Evolutionary conservation across 2,329 filamentous ascomycete species (phyloP), one percentile per base, ranked within the genome.

Genomic region (Pseudogymnoascus sp.): DNA sequence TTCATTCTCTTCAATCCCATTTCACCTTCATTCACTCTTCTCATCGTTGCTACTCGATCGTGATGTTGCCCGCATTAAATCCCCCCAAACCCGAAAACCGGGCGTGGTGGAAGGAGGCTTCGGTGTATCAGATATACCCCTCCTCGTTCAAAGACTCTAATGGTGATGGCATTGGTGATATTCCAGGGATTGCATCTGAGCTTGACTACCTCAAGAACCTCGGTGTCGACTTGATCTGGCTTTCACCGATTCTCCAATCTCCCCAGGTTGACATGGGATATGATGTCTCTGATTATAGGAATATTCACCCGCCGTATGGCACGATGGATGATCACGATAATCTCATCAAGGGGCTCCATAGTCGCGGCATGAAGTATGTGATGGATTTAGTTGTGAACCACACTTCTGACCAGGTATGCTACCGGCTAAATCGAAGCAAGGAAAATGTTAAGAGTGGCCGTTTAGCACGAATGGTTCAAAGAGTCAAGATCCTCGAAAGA

Each of bases 301-400:
- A 78, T 40, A 87, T 91, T 26, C 82, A 89, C 65, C 78, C 82
- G 0, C 81, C 82, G 1, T 91, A 89, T 66, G 88, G 89, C 5
- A 87, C 83, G 1, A 76, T 90, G 15, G 77, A 80, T 46, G 87
- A 91, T 70, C 83, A 90, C 23, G 86, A 90, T 60, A 73, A 75
- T 0, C 72, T 91, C 31, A 83, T 89, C 15, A 66, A 77, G 19
- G 82, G 82, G 11, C 82, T 83, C 37, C 86, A 90, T 65, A 67
- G 76, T 4, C 76, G 84, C 1, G 82, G 79, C 0, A 85, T 91
- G 77, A 88, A 86, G 70, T 75, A 91, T 7, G 82, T 91, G 10
- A 83, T 91, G 67, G 88, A 91, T 67, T 76, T 91, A 7, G 88
- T 91, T 0, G 83, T 90, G n/a, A 91, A 91, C 63, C 88, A 91